Conservation (phyloP, 768 basidiomycete species). For the Cystoderma amianthinum region DNA sequence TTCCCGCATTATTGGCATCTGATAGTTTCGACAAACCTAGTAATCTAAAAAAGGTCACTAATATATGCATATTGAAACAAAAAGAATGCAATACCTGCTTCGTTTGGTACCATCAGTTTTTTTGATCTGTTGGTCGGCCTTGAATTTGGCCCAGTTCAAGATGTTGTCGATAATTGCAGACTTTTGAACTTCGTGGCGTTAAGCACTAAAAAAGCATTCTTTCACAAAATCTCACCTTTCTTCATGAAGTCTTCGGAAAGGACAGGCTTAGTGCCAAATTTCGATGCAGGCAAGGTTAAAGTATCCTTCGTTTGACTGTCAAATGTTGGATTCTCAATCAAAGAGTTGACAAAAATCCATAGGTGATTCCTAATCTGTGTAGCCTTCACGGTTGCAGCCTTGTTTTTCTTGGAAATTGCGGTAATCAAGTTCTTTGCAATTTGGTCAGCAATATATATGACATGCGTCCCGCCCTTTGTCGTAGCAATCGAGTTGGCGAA, state of each 20-base stretch:
- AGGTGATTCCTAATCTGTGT: slow-evolving; percentile 96
- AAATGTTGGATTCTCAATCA: slow-evolving; percentile 97
- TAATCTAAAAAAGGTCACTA: slow-evolving; percentile 42
- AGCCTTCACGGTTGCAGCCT: slow-evolving; percentile 88
- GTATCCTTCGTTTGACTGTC: slow-evolving; percentile 99
- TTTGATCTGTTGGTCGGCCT: slow-evolving; percentile 93
- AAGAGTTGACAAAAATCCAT: slow-evolving; percentile 95
- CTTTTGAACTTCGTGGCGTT: slow-evolving; percentile 86
- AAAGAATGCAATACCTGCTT: slow-evolving; percentile 68
- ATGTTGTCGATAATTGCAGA: slow-evolving; percentile 88
- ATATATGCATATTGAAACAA: slow-evolving; percentile 12
- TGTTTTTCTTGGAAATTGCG: slow-evolving; percentile 93
- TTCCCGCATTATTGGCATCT: slow-evolving; percentile 97
- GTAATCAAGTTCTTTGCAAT: slow-evolving; percentile 79
- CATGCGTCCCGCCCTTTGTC: slow-evolving; percentile 94
- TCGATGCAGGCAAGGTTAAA: slow-evolving; percentile 76
- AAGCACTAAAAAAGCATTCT: background rate
- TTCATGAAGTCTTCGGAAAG: slow-evolving; percentile 93
- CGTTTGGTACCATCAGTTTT: slow-evolving; percentile 93
- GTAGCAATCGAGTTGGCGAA: slow-evolving; percentile 98
- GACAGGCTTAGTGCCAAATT: slow-evolving; percentile 84
- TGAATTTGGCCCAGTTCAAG: slow-evolving; percentile 94
- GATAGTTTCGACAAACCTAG: slow-evolving; percentile 89
- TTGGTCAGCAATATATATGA: slow-evolving; percentile 78
- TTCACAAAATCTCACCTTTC: slow-evolving; percentile 74